These are phyloP conservation scores for Xylaria polymorpha DNA, from an alignment of 2,329 filamentous ascomycete species.

Conservation along the genomic window DNA sequence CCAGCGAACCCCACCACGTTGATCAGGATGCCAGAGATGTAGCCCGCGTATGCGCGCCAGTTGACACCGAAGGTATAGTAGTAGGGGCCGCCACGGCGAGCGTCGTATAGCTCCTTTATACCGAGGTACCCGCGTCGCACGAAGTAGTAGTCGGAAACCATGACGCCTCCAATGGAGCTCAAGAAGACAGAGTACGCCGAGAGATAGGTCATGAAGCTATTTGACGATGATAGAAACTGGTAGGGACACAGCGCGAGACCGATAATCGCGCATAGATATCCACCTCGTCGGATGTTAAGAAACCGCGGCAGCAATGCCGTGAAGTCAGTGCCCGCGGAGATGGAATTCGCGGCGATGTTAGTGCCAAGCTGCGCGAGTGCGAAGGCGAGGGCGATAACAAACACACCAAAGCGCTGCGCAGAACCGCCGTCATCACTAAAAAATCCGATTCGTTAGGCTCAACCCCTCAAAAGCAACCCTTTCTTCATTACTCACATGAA, in stretches of 20 bases:
- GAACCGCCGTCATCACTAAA: constrained; percentile 70
- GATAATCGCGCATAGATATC: constrained; percentile 83
- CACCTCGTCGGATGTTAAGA: constrained; percentile 86
- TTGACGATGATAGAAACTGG: constrained; percentile 78
- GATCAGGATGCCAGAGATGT: constrained; percentile 84
- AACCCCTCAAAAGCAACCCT: background rate
- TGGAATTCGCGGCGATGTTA: constrained; percentile 88
- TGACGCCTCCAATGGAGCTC: constrained; percentile 93
- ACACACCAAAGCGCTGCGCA: constrained; percentile 78
- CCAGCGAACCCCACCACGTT: constrained; percentile 94
- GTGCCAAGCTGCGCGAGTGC: constrained; percentile 85
- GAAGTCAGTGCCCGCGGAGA: constrained; percentile 85
- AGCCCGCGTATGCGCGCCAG: constrained; percentile 86
- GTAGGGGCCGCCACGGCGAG: constrained; percentile 74
- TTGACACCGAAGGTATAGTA: constrained; percentile 79
- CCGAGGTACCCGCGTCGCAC: constrained; percentile 86
- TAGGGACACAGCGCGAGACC: constrained; percentile 90
- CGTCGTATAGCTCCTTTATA: constrained; percentile 82
- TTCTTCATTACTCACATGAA: constrained; percentile 62
- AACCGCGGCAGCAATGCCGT: constrained; percentile 82
- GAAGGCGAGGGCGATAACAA: constrained; percentile 77
- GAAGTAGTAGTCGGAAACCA: constrained; percentile 87
- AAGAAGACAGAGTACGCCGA: constrained; percentile 94
- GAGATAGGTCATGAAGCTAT: constrained; percentile 91
- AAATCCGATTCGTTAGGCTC: constrained; percentile 13